Evolutionary conservation across 352 stramenopile species (phyloP), one percentile per base, ranked within the genome.

Genomic region (Phytophthora agathidicida): DNA sequence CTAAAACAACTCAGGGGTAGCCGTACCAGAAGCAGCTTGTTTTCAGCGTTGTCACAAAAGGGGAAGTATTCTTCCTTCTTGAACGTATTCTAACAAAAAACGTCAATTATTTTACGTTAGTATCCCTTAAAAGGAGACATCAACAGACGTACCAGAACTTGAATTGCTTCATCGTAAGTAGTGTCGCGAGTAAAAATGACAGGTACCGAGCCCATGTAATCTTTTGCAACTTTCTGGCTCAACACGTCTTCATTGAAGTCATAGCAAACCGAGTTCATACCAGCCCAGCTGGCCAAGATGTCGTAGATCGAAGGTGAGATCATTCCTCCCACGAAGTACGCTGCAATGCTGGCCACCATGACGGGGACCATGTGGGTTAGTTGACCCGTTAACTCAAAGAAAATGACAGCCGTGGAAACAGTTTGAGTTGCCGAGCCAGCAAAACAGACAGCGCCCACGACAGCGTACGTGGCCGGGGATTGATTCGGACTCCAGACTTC

Each of bases 401-500:
- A 92, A 19, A 94, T 93, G 10, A 94, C 81, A 0, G 83, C 80
- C 1, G 85, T 94, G 0, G 85, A 97, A 6, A 98, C 86, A 0
- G 93, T 95, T 43, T 93, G 71, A 4, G 94, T 98, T 8, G 93
- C 92, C 4, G 90, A 96, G 0, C 89, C 89, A 1, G 91, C 71
- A 51, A 98, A 96, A 44, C 88, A 93, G 7, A 92, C 93, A 3
- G 94, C 94, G 2, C 93, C 94, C 8, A 98, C 91, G 17, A 98
- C 80, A 0, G 92, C 89, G 38, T 97, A 98, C 6, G 85, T 90
- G 0, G 83, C 83, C 13, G 83, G 80, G 0, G 81, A 90, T 49
- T 93, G 81, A 9, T 77, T 79, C n/a, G 82, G 76, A 41, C 80
- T 89, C 75, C 83, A 91, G 43, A 89, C 75, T 53, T 84, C 83